phyloP scores from a whole-genome alignment of 805 yeast genomes.

The Saturnispora bothae region DNA sequence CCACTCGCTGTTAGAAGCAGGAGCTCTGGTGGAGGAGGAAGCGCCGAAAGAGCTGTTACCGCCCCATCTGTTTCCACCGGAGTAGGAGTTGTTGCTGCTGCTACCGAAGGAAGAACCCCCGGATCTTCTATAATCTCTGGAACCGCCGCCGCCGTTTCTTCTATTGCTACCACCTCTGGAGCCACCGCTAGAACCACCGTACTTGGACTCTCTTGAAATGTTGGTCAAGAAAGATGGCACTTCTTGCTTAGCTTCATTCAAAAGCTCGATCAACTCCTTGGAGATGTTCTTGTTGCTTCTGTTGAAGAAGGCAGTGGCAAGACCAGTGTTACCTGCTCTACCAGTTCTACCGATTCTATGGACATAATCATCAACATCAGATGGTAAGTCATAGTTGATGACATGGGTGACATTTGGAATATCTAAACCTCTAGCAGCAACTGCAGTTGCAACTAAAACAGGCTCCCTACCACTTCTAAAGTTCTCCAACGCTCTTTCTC shows the following conservation, averaged over 20 bases:
- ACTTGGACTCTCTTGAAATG: conserved; percentile 65
- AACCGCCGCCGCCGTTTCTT: conserved; percentile 30
- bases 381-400: conserved; percentile 92
- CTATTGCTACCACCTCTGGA: conserved; percentile 43
- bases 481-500: conserved; percentile 93
- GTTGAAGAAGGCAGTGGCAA: conserved; percentile 97
- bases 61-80: conserved; percentile 19
- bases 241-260: conserved; percentile 95
- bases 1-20: conserved; percentile 23
- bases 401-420: conserved; percentile 98
- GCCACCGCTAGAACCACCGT: conserved; percentile 36
- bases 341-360: conserved; percentile 99
- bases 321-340: conserved; percentile 99
- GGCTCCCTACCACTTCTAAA: conserved; percentile 91
- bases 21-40: conserved; percentile 10
- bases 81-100: conserved; percentile 17
- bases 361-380: conserved; percentile 96
- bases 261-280: conserved; percentile 76
- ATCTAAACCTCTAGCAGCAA: conserved; percentile 99
- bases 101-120: conserved; percentile 18
- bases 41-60: conserved; percentile 11
- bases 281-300: conserved; percentile 86
- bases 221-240: conserved; percentile 81
- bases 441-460: conserved; percentile 96
- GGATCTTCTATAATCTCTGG: conserved; percentile 14